Percentiles rank a stretch among this genome's conserved stretches.
These are phyloP conservation scores for Platanthera guangdongensis DNA, from an alignment of 106 monocot genomes.

Conservation along the genomic window DNA sequence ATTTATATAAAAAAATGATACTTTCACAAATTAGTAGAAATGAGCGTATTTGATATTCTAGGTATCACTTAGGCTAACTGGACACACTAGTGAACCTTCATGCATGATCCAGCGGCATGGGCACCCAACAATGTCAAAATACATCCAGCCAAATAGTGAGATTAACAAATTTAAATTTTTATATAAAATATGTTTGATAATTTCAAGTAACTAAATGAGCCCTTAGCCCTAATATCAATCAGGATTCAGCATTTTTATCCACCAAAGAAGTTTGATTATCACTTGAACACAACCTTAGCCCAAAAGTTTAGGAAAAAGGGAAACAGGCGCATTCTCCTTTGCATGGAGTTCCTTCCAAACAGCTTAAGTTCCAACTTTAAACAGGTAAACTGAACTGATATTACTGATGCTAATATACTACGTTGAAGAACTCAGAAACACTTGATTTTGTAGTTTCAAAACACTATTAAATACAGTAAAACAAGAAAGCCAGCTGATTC, in stretches of 20 bases:
- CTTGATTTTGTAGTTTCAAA: background rate
- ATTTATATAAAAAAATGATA: background rate
- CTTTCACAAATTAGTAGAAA: background rate
- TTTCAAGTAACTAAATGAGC: no score
- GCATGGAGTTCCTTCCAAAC: background rate
- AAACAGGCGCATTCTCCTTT: no score
- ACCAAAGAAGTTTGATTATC: background rate
- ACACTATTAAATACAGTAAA: background rate
- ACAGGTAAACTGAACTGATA: background rate
- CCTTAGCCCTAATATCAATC: constrained; percentile 1
- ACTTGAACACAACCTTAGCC: background rate
- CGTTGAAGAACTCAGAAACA: background rate
- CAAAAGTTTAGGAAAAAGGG: no score
- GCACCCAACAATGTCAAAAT: no score
- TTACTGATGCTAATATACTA: background rate
- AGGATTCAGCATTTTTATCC: background rate
- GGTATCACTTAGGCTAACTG: no score
- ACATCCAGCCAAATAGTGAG: no score
- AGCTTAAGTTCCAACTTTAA: background rate
- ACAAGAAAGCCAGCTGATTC: background rate
- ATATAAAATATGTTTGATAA: no score
- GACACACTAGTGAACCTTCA: no score
- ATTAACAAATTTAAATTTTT: no score
- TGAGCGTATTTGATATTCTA: background rate
- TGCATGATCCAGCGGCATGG: no score